Base-by-base conservation (phyloP, 2,329 filamentous ascomycete species). In the Ramularia endophylla region DNA sequence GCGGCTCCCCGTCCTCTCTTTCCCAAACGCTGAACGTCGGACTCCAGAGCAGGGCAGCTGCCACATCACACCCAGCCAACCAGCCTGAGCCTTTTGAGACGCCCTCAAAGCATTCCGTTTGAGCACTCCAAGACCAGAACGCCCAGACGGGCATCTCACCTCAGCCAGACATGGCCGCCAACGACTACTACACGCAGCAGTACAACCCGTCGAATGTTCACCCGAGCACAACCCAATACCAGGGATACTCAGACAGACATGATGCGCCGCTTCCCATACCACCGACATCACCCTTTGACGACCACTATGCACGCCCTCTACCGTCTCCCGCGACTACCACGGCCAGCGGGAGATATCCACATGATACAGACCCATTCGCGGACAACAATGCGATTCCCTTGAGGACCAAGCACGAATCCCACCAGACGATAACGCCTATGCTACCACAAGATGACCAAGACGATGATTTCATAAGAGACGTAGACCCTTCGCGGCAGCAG, bases 121-220 rank as follows among this genome's bases (percentile, higher is more conserved):
- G 17, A 32, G 30, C 30, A 32, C 7, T 13, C 8, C 13, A 32
- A 15, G 13, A 32, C 30, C 30, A 32, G 30, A 13, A 32, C 13
- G 13, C 30, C 7, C 30, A 7, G 17, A 32, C 30, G 8, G 17
- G n/a, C 17, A 17, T 22, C 13, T 16, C 4, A 38, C 18, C 13
- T 27, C 18, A 28, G 2, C 22, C 27, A 13, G 32, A 13, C 31
- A 53, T 53, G 51, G 46, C 51, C 19, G 48, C 51, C 31, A 46
- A 49, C 40, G 46, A 85, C 65, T 85, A 85, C 65, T 70, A 72
- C 47, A 66, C 66, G 48, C 48, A 58, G 62, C 48, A 56, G 62
- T 55, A 43, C 57, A 57, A 57, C 56, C 55, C 54, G 53, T 64
- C 51, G 49, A 61, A 49, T 58, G 65, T 58, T 52, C 67, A 61